Evolutionary conservation across 164 flowering plant species (phyloP).

Genomic region (Nymphaea colorata): DNA sequence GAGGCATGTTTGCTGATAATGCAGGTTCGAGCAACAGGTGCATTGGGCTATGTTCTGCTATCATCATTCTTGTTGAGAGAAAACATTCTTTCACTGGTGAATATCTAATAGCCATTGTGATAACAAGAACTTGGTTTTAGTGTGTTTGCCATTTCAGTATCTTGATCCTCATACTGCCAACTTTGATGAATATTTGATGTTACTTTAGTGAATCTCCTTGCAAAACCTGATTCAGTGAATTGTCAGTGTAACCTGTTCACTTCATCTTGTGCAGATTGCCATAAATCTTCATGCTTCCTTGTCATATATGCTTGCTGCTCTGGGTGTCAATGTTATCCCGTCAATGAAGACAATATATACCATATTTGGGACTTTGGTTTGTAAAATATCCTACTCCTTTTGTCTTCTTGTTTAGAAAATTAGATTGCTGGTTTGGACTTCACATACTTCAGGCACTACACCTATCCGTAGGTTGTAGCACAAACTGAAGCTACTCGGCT

Average conservation of each 20-base stretch:
- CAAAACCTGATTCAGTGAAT: neutral
- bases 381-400: neutral
- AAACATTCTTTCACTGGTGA: slow-evolving; percentile 86
- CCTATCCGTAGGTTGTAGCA: no score
- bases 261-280: slow-evolving; percentile 54
- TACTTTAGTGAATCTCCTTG: neutral
- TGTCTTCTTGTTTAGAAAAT: neutral
- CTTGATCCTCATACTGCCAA: neutral
- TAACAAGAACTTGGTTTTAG: no score
- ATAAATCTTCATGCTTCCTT: slow-evolving; percentile 78
- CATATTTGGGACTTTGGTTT: slow-evolving; percentile 69
- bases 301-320: slow-evolving; percentile 46
- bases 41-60: slow-evolving; percentile 61
- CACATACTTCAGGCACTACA: neutral
- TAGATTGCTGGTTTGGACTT: neutral
- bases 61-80: slow-evolving; percentile 87
- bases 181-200: no score
- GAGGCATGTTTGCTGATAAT: neutral
- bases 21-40: slow-evolving; percentile 80
- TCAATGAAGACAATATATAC: slow-evolving; percentile 65
- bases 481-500: no score
- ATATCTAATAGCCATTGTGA: neutral
- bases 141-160: neutral
- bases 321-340: slow-evolving; percentile 54
- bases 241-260: neutral